Percentiles rank a stretch among this genome's conserved stretches.
phyloP scores from a whole-genome alignment of 371 early-diverging fungal genomes.

The Mucor circinelloides region DNA sequence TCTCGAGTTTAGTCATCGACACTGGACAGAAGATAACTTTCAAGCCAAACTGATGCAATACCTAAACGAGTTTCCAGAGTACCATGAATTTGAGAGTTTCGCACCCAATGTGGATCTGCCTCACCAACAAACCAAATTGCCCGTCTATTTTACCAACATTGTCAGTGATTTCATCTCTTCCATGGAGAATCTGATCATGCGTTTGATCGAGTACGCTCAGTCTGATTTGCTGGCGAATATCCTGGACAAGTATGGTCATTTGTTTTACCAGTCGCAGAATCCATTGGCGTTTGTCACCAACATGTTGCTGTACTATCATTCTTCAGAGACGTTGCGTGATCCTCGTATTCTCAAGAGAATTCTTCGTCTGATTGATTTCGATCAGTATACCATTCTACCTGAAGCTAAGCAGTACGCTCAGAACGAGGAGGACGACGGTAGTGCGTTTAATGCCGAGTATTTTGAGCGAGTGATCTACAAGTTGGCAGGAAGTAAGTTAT shows the following conservation, averaged over 20 bases:
- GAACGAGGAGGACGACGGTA: conserved; percentile 38
- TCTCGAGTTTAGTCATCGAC: conserved; percentile 64
- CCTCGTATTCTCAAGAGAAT: conserved; percentile 63
- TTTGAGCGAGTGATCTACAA: conserved; percentile 61
- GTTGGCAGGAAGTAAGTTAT: conserved; percentile 52
- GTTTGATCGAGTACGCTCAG: conserved; percentile 71
- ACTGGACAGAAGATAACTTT: conserved; percentile 75
- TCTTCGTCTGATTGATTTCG: conserved; percentile 44
- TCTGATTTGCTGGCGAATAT: conserved; percentile 59
- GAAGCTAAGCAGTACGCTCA: conserved; percentile 51
- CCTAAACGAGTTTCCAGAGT: conserved; percentile 71
- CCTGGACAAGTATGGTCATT: conserved; percentile 67
- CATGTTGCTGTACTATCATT: conserved; percentile 68
- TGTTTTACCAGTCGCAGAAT: conserved; percentile 71
- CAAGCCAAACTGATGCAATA: conserved; percentile 69
- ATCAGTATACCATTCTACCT: conserved; percentile 57
- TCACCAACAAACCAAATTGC: conserved; percentile 62
- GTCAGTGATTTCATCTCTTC: conserved; percentile 70
- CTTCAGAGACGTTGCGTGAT: conserved; percentile 61
- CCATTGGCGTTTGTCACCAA: conserved; percentile 73
- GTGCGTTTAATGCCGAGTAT: conserved; percentile 55
- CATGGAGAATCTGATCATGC: conserved; percentile 68
- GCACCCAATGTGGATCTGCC: conserved; percentile 42
- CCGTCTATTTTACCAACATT: conserved; percentile 72
- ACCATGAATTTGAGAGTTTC: conserved; percentile 73